These are phyloP conservation scores for Cladosporium velox DNA, from an alignment of 2,329 filamentous ascomycete genomes.

Conservation along the genomic window DNA sequence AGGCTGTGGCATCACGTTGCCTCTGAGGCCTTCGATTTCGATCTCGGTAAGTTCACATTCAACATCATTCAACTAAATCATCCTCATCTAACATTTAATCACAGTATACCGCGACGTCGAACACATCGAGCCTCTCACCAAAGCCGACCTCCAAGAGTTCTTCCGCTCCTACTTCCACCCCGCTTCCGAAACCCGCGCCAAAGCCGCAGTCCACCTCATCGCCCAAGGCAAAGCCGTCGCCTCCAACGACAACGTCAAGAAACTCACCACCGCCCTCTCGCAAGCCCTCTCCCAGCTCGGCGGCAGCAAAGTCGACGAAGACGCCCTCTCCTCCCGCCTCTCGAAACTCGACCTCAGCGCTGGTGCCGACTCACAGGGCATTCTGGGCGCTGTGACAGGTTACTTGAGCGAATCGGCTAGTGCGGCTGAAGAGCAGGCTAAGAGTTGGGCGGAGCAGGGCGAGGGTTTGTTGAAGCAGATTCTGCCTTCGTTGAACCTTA, in stretches of 20 bases:
- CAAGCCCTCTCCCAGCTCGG: constrained; percentile 53
- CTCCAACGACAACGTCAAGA: constrained; percentile 36
- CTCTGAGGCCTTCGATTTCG: constrained; percentile 86
- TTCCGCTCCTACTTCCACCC: constrained; percentile 76
- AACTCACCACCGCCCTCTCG: constrained; percentile 45
- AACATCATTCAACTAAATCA: neutral
- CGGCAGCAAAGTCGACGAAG: constrained; percentile 46
- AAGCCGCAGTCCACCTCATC: constrained; percentile 78
- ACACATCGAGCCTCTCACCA: constrained; percentile 71
- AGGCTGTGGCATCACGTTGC: constrained; percentile 84
- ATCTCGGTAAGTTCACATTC: constrained; percentile 63
- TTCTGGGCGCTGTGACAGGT: constrained; percentile 47
- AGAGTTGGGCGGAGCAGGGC: constrained; percentile 52
- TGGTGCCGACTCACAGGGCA: constrained; percentile 41
- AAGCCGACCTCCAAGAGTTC: constrained; percentile 77
- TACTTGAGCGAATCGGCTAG: constrained; percentile 45
- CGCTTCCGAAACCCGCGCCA: constrained; percentile 71
- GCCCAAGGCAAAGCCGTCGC: constrained; percentile 61
- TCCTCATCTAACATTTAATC: neutral
- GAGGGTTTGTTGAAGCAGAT: constrained; percentile 51
- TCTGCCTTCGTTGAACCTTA: constrained; percentile 48
- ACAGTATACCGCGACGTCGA: constrained; percentile 74
- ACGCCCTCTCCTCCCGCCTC: constrained; percentile 48
- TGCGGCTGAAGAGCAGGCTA: constrained; percentile 52
- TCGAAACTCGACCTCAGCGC: constrained; percentile 48